These are phyloP conservation scores for Exsudoporus frostii DNA, from an alignment of 768 basidiomycete species.

Conservation along the genomic window DNA sequence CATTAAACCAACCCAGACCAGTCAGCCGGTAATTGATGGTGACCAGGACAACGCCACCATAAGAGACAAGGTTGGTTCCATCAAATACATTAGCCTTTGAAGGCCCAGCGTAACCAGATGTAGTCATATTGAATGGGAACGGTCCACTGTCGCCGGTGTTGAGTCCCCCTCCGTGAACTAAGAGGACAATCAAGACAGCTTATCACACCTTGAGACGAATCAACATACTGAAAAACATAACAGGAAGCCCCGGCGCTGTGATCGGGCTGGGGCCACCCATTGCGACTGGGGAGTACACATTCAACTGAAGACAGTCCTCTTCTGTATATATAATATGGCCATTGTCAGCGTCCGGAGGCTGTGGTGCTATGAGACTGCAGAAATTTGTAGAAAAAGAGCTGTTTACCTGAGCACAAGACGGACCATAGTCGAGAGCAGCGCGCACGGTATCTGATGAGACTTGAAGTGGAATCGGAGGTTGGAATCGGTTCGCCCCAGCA, in stretches of 20 bases:
- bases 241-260: conserved; percentile 6
- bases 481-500: background rate
- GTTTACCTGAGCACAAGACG: conserved; percentile 9
- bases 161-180: conserved; percentile 12
- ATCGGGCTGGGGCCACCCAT: background rate
- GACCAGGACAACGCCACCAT: conserved; percentile 10
- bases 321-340: conserved; percentile 2
- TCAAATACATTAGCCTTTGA: conserved; percentile 11
- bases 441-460: background rate
- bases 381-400: background rate
- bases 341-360: conserved; percentile 12
- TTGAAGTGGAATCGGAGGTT: conserved; percentile 6
- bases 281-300: conserved; percentile 9
- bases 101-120: conserved; percentile 1
- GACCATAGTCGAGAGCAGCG: conserved; percentile 6
- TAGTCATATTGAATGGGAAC: conserved; percentile 13
- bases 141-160: conserved; percentile 10
- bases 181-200: background rate
- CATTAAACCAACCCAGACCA: conserved; percentile 13
- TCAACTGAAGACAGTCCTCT: conserved; percentile 13
- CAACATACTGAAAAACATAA: conserved; percentile 13
- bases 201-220: background rate
- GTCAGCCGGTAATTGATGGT: conserved; percentile 13
- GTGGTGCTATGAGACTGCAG: background rate
- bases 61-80: conserved; percentile 12